Base-by-base conservation (phyloP, 164 flowering plant genomes). In the Chimonanthus praecox region DNA sequence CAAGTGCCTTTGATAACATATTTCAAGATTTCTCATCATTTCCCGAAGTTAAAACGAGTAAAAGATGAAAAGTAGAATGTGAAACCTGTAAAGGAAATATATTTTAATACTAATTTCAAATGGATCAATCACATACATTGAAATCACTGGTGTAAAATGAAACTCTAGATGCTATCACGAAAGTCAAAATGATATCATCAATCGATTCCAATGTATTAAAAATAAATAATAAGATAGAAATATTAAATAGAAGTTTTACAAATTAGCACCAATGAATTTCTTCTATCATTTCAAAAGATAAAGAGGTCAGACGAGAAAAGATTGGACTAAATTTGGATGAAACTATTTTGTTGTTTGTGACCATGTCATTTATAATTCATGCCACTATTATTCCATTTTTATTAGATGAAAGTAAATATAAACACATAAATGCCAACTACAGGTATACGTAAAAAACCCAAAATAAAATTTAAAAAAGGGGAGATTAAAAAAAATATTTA, bases 1-100 rank as follows among this genome's bases (percentile, higher is more conserved):
- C 80, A 66, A 7, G 54, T 47, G 68, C 68, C 68, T 76, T 75
- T 71, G 78, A 67, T 68, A 21, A 51, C 20, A 61, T 62, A 6
- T 60, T 47, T 48, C 10, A 7, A 48, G 51, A 2, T 66, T 4
- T 71, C 50, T 45, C 78, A 67, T 68, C 78, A 71, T 61, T 79
- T 78, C 82, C 85, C 77, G 73, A 74, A 60, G 4, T 6, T 7
- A 64, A 10, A 21, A 46, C 5, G 7, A 6, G 10, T 15, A 6
- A 33, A 1, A 33, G 0, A 33, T 33, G 33, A 33, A 33, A 1
- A 33, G 1, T 33, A 33, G 33, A 33, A 33, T 33, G 33, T 33
- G 33, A 33, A 33, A 33, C 33, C 33, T 33, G 33, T 33, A 33
- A 1, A 33, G 33, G 33, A 33, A 33, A 33, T 33, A 33, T 33